Evolutionary conservation across 345 rosid species (phyloP).

Genomic region (Bruguiera sexangula): DNA sequence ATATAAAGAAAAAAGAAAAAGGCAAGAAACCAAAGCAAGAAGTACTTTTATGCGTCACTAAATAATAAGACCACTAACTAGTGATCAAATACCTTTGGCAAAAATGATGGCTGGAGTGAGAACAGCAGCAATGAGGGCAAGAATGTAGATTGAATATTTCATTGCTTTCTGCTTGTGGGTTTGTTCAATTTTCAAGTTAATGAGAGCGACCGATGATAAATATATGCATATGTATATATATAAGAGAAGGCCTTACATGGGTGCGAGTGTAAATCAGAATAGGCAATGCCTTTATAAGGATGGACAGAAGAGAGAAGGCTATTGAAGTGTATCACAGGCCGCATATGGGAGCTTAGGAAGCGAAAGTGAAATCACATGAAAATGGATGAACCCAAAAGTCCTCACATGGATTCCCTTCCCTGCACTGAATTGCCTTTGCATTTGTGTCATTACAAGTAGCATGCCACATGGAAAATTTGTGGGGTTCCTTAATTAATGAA

Average conservation of each 20-base stretch:
- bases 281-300: background rate
- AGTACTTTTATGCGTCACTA: no score
- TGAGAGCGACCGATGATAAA: no score
- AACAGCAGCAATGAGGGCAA: background rate
- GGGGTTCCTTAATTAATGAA: no score
- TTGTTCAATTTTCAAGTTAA: background rate
- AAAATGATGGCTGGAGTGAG: background rate
- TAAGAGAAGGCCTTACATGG: background rate
- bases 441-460: background rate
- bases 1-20: no score
- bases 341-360: background rate
- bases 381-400: conserved; percentile 5
- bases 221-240: no score
- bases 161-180: background rate
- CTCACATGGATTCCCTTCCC: conserved; percentile 13
- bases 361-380: conserved; percentile 18
- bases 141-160: conserved; percentile 1
- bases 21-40: no score
- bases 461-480: background rate
- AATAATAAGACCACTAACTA: no score
- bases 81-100: background rate
- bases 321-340: conserved; percentile 21
- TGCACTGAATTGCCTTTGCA: background rate
- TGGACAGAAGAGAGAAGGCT: background rate
- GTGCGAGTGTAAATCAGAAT: no score